Base-by-base conservation (phyloP, 345 rosid genomes). In the Citrus sp. region DNA sequence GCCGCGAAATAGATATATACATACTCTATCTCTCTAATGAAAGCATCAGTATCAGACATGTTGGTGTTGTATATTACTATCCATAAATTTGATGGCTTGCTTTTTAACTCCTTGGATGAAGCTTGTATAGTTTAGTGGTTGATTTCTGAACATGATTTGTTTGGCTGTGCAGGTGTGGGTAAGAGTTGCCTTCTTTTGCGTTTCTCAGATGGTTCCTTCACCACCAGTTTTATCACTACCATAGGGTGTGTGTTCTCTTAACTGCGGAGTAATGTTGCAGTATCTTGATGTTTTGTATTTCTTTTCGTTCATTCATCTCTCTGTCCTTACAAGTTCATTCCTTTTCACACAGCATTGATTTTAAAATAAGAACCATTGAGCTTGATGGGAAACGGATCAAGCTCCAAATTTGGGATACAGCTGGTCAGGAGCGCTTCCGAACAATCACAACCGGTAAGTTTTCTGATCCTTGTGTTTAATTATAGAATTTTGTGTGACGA, bases 401-500 rank as follows among this genome's bases (percentile, higher is more conserved):
- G 79, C 89, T 89, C 34, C 94, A 91, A 83, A 91, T 91, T 80
- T 91, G 93, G 94, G 94, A 91, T 67, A 91, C 94, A 62, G 94
- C 94, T 81, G 94, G 94, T 79, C 97, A 92, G 85, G 97, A 92
- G 82, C 89, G 97, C 16, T 91, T 92, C 68, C 91, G 97, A 83
- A 92, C 97, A 63, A 92, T 92, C 80, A 92, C 95, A 85, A 93
- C 95, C 75, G 97, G 97, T 90, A n/a, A 83, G 87, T 72, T 32
- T 77, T 38, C 25, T 74, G 72, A 49, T 37, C 40, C 69, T 61
- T 77, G 25, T 58, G 18, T 9, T 10, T 32, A 21, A 40, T 10
- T 46, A 66, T 21, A 8, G 54, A 32, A 70, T 19, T 46, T 22
- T 67, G 34, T 60, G 9, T 6, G 35, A 27, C n/a, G 66, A 32